phyloP scores from a whole-genome alignment of 2,329 filamentous ascomycete species.

The Colletotrichum agaves region DNA sequence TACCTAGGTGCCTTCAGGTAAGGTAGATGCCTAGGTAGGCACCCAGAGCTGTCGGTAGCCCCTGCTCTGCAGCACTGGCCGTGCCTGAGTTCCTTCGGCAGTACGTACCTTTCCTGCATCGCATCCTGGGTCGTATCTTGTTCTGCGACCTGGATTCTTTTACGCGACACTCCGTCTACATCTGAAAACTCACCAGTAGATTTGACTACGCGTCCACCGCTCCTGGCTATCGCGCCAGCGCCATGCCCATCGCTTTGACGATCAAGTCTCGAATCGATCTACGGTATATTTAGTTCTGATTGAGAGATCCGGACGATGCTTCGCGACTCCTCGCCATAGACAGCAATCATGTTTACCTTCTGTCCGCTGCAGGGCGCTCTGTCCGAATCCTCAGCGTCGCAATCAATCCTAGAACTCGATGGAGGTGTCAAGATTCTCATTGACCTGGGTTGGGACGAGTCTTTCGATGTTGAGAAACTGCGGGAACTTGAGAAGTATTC shows the following conservation, averaged over 20 bases:
- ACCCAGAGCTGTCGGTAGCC: constrained; percentile 5
- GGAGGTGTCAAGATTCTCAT: constrained; percentile 95
- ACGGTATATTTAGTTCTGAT: neutral
- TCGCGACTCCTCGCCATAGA: constrained; percentile 16
- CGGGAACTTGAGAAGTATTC: constrained; percentile 88
- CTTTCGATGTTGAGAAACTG: constrained; percentile 84
- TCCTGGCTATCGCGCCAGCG: constrained; percentile 16
- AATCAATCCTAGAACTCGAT: constrained; percentile 96
- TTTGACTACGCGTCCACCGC: neutral
- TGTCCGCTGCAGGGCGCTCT: constrained; percentile 92
- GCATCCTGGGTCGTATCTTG: neutral
- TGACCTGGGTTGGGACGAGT: constrained; percentile 95
- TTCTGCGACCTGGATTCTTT: constrained; percentile 17
- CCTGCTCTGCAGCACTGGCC: constrained; percentile 1
- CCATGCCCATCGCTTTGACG: constrained; percentile 20
- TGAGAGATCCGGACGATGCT: constrained; percentile 4
- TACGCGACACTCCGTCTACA: constrained; percentile 25
- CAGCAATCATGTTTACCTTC: constrained; percentile 86
- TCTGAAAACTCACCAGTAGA: constrained; percentile 1
- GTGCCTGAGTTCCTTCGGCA: neutral
- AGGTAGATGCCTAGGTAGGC: no score
- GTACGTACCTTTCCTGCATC: constrained; percentile 26
- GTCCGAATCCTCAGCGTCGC: constrained; percentile 85
- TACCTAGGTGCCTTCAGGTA: no score
- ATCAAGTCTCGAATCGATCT: neutral